A percentile compares a stretch with the other conserved stretches of the same genome.
These are phyloP conservation scores for Sanguinoderma infundibulare DNA, from an alignment of 1,284 basidiomycete species.

Conservation along the genomic window DNA sequence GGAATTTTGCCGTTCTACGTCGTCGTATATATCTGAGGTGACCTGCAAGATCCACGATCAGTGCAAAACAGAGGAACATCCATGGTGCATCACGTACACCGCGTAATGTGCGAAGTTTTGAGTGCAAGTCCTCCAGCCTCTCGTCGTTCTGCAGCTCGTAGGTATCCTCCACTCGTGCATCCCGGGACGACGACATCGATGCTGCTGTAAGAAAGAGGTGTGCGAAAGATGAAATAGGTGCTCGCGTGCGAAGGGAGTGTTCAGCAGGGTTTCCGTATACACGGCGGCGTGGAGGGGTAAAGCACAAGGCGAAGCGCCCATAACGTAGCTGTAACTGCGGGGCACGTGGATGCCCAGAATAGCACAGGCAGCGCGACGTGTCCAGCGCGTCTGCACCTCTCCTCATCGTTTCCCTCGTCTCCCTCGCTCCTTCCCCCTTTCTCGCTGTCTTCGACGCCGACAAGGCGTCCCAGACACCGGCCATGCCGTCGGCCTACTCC, in stretches of 20 bases:
- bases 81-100: conserved; percentile 52
- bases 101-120: conserved; percentile 77
- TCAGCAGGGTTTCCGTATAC: not conserved
- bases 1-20: conserved; percentile 81
- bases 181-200: conserved; percentile 29
- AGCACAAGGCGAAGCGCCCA: conserved; percentile 4
- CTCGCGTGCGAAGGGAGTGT: not conserved
- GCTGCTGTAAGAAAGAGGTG: not conserved
- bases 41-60: conserved; percentile 48
- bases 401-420: not conserved
- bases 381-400: conserved; percentile 23
- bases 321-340: conserved; percentile 8
- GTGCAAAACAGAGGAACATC: conserved; percentile 12
- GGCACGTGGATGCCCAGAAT: conserved; percentile 26
- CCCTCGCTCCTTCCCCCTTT: conserved; percentile 8
- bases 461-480: conserved; percentile 28
- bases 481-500: conserved; percentile 71
- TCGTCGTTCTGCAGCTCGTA: conserved; percentile 85
- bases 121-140: conserved; percentile 78
- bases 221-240: not conserved
- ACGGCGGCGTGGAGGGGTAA: not conserved
- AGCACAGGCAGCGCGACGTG: conserved; percentile 30
- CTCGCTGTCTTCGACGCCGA: conserved; percentile 19
- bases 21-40: conserved; percentile 79
- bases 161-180: conserved; percentile 55